Conservation (phyloP, 306 rosid genomes). For the Casuarina cunninghamiana region DNA sequence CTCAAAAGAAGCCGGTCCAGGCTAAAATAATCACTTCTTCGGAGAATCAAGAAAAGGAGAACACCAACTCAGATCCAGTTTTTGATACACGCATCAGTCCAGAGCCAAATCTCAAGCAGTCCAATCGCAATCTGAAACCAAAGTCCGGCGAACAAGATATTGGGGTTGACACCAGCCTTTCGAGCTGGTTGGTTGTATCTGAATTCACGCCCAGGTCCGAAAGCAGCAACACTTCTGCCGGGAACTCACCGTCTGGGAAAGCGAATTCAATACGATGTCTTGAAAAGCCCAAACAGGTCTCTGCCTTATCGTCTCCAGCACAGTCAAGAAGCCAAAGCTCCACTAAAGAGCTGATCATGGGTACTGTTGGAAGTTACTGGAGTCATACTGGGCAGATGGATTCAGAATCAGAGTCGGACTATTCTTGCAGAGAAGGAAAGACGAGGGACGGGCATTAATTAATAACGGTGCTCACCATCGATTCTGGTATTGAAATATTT, state of each 20-base stretch:
- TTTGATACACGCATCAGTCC: slow-evolving; percentile 21
- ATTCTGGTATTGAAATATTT: neutral
- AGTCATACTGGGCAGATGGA: slow-evolving; percentile 51
- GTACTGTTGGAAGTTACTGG: slow-evolving; percentile 87
- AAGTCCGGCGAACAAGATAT: slow-evolving; percentile 26
- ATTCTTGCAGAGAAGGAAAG: slow-evolving; percentile 24
- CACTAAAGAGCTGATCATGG: slow-evolving; percentile 51
- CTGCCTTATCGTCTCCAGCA: slow-evolving; percentile 39
- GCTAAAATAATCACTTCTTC: slow-evolving; percentile 21
- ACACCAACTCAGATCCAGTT: slow-evolving; percentile 32
- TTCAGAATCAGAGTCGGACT: slow-evolving; percentile 35
- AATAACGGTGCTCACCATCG: too few relatives aligned
- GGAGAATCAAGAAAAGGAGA: slow-evolving; percentile 59
- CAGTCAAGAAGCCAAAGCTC: slow-evolving; percentile 47
- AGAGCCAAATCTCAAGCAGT: slow-evolving; percentile 40
- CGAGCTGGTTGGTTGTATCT: slow-evolving; percentile 79
- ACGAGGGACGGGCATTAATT: neutral
- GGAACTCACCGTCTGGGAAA: slow-evolving; percentile 34
- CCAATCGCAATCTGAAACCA: slow-evolving; percentile 27
- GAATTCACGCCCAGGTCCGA: slow-evolving; percentile 42
- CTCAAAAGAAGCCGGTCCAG: slow-evolving; percentile 40
- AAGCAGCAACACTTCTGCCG: slow-evolving; percentile 33
- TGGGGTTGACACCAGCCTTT: slow-evolving; percentile 71
- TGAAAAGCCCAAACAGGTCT: slow-evolving; percentile 46
- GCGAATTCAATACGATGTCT: slow-evolving; percentile 31